Percentiles rank a stretch among this genome's conserved stretches.
Evolutionary conservation across 352 stramenopile genomes (phyloP).

Genomic region (Phytophthora boehmeriae): DNA sequence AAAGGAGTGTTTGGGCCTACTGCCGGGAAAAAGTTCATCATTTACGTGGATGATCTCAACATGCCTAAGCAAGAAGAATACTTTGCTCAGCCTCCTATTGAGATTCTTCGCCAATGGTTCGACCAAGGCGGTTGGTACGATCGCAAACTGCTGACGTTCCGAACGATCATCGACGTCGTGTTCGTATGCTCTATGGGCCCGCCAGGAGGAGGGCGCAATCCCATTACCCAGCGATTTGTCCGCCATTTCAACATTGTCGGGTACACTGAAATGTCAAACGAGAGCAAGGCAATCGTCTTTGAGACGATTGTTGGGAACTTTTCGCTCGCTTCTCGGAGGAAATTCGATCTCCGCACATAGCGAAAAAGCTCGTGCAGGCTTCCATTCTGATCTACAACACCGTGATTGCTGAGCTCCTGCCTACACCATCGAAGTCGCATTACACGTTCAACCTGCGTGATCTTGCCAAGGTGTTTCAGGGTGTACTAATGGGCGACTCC

Average conservation of each 20-base stretch:
- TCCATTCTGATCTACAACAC: conserved; percentile 89
- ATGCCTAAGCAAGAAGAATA: conserved; percentile 96
- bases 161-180: conserved; percentile 91
- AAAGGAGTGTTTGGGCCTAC: conserved; percentile 94
- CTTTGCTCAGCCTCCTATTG: conserved; percentile 94
- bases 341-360: conserved; percentile 58
- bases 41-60: conserved; percentile 96
- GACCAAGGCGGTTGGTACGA: conserved; percentile 96
- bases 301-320: conserved; percentile 83
- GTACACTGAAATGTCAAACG: conserved; percentile 86
- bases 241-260: conserved; percentile 89
- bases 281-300: conserved; percentile 84
- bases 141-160: conserved; percentile 91
- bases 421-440: conserved; percentile 84
- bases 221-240: conserved; percentile 80
- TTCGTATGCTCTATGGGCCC: conserved; percentile 87
- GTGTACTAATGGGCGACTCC: conserved; percentile 80
- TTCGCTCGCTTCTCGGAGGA: conserved; percentile 74
- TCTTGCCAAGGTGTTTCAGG: conserved; percentile 88
- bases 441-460: conserved; percentile 92
- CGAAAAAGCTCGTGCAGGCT: conserved; percentile 65
- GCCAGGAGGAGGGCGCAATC: conserved; percentile 76
- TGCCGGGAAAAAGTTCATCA: conserved; percentile 91
- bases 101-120: conserved; percentile 95
- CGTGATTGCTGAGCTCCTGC: conserved; percentile 77